Base-by-base conservation (phyloP, 2,329 filamentous ascomycete species). In the Xylariaceae sp. region DNA sequence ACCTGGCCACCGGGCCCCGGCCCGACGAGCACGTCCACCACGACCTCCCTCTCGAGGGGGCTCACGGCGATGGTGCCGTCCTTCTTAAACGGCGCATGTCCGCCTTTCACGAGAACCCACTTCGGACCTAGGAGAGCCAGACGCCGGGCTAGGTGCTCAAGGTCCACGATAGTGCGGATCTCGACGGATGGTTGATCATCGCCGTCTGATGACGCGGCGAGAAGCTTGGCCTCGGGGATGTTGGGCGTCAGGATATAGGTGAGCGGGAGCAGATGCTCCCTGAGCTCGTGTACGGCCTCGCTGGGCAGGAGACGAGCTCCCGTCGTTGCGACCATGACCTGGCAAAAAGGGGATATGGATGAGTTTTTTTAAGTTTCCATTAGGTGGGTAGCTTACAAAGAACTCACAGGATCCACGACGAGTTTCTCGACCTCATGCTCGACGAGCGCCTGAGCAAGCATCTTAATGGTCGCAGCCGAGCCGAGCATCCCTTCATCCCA, bases 321-420 rank as follows among this genome's bases (percentile, higher is more conserved):
- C n/a, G 80, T 86, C 1, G 86, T 90, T 18, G 86, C 83, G 8
- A 96, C 78, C 88, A 97, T 96, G 41, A 97, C 89, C 87, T 92
- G 50, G 4, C 3, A 3, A 33, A 9, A 44, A 17, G n/a, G n/a
- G n/a, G n/a, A n/a, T n/a, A n/a, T n/a, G n/a, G n/a, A n/a, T n/a
- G n/a, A n/a, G n/a, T n/a, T 24, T 24, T 24, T 11, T 24, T 24
- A 7, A 24, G 21, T 24, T 24, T 24, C 21, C 6, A 2, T 21
- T 32, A 12, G n/a, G n/a, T n/a, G n/a, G n/a, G n/a, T n/a, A n/a
- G n/a, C n/a, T n/a, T n/a, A n/a, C n/a, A n/a, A n/a, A n/a, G n/a
- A n/a, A n/a, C n/a, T n/a, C n/a, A 88, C 85, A 37, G 87, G 86
- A 61, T 94, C 87, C 38, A 92, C 65, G 21, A 92, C 81, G 18